Percentiles rank a stretch among this genome's conserved stretches.
phyloP scores from a whole-genome alignment of 1,284 basidiomycete species.

The Ceratobasidium sp. region DNA sequence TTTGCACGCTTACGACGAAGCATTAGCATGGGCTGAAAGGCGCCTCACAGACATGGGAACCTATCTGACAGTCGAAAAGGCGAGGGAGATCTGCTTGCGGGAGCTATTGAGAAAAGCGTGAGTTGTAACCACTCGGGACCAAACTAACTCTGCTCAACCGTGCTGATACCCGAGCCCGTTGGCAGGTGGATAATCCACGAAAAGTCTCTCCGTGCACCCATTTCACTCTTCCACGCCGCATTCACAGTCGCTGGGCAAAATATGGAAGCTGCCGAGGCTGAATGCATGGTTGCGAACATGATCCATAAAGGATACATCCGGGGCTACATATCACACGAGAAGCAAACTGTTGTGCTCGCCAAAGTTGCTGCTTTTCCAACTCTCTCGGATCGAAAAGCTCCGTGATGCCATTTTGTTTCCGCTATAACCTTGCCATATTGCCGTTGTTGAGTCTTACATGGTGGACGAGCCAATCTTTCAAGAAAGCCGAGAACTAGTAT shows the following conservation, averaged over 20 bases:
- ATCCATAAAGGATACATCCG: conserved; percentile 92
- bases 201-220: conserved; percentile 79
- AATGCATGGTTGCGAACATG: conserved; percentile 95
- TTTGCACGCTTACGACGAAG: conserved; percentile 81
- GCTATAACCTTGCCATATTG: not conserved
- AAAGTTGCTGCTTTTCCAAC: conserved; percentile 84
- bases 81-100: conserved; percentile 86
- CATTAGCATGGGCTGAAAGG: conserved; percentile 76
- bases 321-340: conserved; percentile 97
- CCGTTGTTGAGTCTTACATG: not conserved
- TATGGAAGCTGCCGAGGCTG: conserved; percentile 80
- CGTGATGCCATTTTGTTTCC: conserved; percentile 7
- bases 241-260: conserved; percentile 72
- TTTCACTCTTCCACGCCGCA: conserved; percentile 80
- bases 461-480: not conserved
- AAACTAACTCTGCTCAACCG: not conserved
- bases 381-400: conserved; percentile 29
- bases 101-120: conserved; percentile 89
- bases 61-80: conserved; percentile 88
- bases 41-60: conserved; percentile 85
- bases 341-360: conserved; percentile 91
- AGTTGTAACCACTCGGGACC: conserved; percentile 55
- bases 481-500: not conserved
- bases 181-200: conserved; percentile 81
- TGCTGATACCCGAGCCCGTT: conserved; percentile 12